These are phyloP conservation scores for Miscanthus lutarioriparius DNA, from an alignment of 176 grass and related monocot species.

Conservation along the genomic window DNA sequence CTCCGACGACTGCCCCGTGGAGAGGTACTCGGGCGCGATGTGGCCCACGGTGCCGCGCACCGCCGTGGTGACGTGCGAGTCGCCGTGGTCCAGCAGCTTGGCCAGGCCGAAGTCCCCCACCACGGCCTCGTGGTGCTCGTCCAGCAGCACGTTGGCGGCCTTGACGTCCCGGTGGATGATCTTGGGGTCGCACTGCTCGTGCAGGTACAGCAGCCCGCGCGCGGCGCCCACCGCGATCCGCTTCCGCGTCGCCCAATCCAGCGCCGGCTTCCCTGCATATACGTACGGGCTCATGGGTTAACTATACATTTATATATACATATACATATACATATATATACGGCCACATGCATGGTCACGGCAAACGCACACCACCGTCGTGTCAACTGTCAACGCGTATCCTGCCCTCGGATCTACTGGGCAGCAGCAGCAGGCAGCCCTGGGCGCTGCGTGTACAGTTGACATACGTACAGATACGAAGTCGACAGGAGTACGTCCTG, in stretches of 20 bases:
- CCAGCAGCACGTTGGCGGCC: constrained; percentile 79
- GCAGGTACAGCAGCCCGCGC: constrained; percentile 69
- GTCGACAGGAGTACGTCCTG: background rate
- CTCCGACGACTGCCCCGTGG: constrained; percentile 67
- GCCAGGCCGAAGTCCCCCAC: constrained; percentile 83
- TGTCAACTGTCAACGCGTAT: background rate
- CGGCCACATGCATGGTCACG: background rate
- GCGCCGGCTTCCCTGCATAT: constrained; percentile 53
- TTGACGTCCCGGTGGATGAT: constrained; percentile 98
- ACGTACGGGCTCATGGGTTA: no score
- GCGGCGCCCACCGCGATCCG: constrained; percentile 71
- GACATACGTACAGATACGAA: background rate
- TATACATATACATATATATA: no score
- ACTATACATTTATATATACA: no score
- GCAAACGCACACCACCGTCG: background rate
- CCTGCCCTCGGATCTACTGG: background rate
- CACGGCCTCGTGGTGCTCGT: constrained; percentile 69
- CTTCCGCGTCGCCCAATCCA: constrained; percentile 70
- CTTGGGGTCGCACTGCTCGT: constrained; percentile 90
- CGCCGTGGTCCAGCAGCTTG: constrained; percentile 83
- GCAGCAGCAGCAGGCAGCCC: background rate
- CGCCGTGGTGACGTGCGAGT: constrained; percentile 78
- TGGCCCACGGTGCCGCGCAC: constrained; percentile 74
- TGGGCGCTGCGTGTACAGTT: background rate
- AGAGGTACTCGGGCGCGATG: constrained; percentile 77